Conservation (phyloP, 1,284 basidiomycete species). For the Microbotryum intermedium region DNA sequence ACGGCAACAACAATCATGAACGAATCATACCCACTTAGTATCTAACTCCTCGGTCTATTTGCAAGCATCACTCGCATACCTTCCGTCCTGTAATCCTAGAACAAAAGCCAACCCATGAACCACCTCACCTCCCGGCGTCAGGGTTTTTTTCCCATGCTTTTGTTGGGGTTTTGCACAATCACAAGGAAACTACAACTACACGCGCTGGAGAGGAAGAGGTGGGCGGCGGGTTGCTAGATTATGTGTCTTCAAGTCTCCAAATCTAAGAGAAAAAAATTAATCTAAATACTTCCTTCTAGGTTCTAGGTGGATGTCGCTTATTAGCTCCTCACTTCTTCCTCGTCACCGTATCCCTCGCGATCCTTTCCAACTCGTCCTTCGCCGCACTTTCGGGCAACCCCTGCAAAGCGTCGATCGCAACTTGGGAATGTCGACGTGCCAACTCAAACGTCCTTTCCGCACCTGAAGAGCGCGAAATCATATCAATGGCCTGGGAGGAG, state of each 20-base stretch:
- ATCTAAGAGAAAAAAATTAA: no score
- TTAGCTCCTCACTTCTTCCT: conserved; percentile 38
- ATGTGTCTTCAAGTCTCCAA: no score
- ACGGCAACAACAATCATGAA: neutral
- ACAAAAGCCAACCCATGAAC: no score
- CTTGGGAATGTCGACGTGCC: conserved; percentile 65
- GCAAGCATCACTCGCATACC: neutral
- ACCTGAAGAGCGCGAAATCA: conserved; percentile 66
- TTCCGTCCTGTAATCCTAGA: neutral
- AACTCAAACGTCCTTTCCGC: conserved; percentile 70
- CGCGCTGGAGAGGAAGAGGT: no score
- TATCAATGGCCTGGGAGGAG: conserved; percentile 54
- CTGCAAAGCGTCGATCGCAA: conserved; percentile 61
- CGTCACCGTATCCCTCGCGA: conserved; percentile 43
- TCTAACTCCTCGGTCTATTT: neutral
- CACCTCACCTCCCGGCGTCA: no score
- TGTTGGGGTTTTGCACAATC: no score
- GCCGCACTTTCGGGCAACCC: conserved; percentile 76
- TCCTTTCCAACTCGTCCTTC: conserved; percentile 53
- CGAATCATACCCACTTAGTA: neutral
- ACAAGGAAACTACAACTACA: no score
- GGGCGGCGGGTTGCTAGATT: no score
- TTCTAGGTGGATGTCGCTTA: neutral
- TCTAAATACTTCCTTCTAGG: no score
- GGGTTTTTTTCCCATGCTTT: no score